Conservation (phyloP, 257 asterid species). For the Penstemon davidsonii region DNA sequence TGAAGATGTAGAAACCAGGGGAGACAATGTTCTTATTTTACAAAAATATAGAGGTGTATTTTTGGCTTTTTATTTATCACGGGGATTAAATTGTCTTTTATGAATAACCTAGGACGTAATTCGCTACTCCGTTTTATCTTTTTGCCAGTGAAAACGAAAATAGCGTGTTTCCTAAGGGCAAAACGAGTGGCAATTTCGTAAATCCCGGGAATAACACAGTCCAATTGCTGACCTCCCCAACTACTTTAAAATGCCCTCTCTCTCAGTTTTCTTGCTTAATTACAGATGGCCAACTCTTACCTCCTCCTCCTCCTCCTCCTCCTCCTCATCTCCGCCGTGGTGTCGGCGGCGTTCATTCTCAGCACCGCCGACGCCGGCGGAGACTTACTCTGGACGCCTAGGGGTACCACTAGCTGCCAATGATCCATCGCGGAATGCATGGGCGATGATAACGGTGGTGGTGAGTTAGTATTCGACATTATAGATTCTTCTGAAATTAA, state of each 20-base stretch:
- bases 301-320: too few relatives aligned
- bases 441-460: slow-evolving; percentile 29
- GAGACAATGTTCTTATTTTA: too few relatives aligned
- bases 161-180: background rate
- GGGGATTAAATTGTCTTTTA: background rate
- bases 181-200: too few relatives aligned
- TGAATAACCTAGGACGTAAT: background rate
- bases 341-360: background rate
- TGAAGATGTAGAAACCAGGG: too few relatives aligned
- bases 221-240: too few relatives aligned
- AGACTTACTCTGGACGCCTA: slow-evolving; percentile 1
- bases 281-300: too few relatives aligned
- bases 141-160: background rate
- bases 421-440: slow-evolving; percentile 55
- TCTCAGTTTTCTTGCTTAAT: too few relatives aligned
- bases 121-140: background rate
- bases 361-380: background rate
- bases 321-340: slow-evolving; percentile 5
- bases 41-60: too few relatives aligned
- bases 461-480: slow-evolving; percentile 63
- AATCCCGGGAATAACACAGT: too few relatives aligned
- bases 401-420: too few relatives aligned
- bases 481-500: slow-evolving; percentile 60
- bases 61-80: too few relatives aligned
- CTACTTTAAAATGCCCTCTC: too few relatives aligned